Base-by-base conservation (phyloP, 1,139 yeast species). In the Scheffersomyces insectosa region DNA sequence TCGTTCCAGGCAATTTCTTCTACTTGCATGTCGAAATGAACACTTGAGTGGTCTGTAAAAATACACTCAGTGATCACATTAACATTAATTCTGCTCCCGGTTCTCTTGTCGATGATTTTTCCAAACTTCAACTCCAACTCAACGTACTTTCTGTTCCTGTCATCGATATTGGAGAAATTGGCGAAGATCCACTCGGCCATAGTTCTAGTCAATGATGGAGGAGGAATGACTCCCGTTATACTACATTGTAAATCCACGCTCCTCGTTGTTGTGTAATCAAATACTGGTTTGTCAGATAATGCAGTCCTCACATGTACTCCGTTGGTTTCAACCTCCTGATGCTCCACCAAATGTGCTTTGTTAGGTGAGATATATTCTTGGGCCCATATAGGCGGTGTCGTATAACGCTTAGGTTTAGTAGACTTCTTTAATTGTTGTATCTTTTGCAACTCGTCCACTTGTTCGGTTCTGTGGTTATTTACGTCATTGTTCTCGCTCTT, bases 161-260 rank as follows among this genome's bases (percentile, higher is more conserved):
- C 80, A 14, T 79, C 79, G 38, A 88, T 73, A 32, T 85, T 83
- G 36, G 76, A 74, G 43, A 89, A 74, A 50, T 87, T 85, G 27
- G 95, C 91, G 70, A 85, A 90, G 5, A 90, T 76, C 97, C 97
- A 90, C 54, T 86, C 89, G 12, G 95, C 88, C 5, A 90, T 82
- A 33, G 88, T 81, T 55, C 93, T 78, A 3, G 93, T 86, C 41
- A 88, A 72, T 53, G 89, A 93, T 52, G 88, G 89, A 40, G 88
- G 85, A 1, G 97, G 97, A 25, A 85, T 79, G 2, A 83, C 72
- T 9, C 89, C 89, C 1, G 89, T 79, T 16, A 88, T 75, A 27
- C 87, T 82, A 44, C 85, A 80, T 54, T 74, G 78, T 37, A 74
- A 61, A 55, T 74, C 79, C 56, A 70, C 50, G 44, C 75, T 67